These are phyloP conservation scores for Skeletonema menzelii DNA, from an alignment of 108 stramenopile genomes.

Conservation along the genomic window DNA sequence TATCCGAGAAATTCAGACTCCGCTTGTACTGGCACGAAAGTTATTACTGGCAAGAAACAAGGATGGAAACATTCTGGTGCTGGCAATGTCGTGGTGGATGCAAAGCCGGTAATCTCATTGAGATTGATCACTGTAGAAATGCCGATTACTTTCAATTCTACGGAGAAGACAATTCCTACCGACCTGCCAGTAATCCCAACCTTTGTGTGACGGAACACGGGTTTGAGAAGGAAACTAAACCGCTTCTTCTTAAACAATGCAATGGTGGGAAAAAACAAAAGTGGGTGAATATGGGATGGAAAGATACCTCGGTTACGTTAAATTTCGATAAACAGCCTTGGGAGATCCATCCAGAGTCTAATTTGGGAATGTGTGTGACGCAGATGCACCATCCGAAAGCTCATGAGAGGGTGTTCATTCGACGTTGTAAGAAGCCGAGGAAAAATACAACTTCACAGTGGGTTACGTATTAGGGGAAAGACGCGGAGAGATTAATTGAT, in stretches of 20 bases:
- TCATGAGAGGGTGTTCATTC: conserved; percentile 4
- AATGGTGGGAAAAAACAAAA: neutral
- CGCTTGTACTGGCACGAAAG: conserved; percentile 54
- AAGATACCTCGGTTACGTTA: too few relatives aligned
- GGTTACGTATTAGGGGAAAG: too few relatives aligned
- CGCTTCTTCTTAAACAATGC: conserved; percentile 1
- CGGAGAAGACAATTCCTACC: neutral
- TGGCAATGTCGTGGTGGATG: conserved; percentile 31
- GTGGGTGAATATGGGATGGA: neutral
- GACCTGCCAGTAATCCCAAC: neutral
- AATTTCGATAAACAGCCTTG: neutral
- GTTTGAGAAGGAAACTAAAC: neutral
- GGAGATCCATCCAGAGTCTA: conserved; percentile 5
- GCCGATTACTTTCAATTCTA: neutral
- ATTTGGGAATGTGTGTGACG: conserved; percentile 1
- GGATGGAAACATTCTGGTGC: conserved; percentile 54
- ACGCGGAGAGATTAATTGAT: too few relatives aligned
- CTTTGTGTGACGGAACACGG: conserved; percentile 13
- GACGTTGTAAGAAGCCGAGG: neutral
- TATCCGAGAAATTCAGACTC: conserved; percentile 26
- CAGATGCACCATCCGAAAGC: conserved; percentile 22
- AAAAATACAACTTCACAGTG: neutral
- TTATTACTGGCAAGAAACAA: conserved; percentile 64
- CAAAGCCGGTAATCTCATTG: neutral
- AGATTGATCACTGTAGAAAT: conserved; percentile 6